Conservation (phyloP, 1,284 basidiomycete genomes). For the Clitocybe nebularis region DNA sequence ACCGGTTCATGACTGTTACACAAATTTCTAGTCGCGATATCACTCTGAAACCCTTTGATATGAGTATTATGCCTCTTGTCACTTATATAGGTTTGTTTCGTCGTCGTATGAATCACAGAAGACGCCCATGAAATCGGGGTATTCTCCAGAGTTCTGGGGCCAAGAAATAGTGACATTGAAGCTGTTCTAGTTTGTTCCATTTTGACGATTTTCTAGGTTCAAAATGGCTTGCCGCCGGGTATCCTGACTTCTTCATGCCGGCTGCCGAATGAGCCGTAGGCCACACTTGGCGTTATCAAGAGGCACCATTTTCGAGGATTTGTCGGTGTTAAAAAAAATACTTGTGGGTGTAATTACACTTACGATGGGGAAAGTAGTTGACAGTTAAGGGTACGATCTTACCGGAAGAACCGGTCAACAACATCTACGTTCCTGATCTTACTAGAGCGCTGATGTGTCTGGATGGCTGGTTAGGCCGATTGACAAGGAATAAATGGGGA, state of each 20-base stretch:
- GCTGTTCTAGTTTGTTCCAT: slow-evolving; percentile 32
- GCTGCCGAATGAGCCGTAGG: slow-evolving; percentile 27
- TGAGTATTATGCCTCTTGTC: slow-evolving; percentile 29
- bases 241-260: slow-evolving; percentile 37
- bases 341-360: slow-evolving; percentile 28
- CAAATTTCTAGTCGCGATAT: slow-evolving; percentile 28
- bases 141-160: slow-evolving; percentile 31
- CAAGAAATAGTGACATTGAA: slow-evolving; percentile 34
- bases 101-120: slow-evolving; percentile 33
- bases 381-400: slow-evolving; percentile 15
- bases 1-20: slow-evolving; percentile 29
- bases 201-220: slow-evolving; percentile 28
- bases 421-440: slow-evolving; percentile 2
- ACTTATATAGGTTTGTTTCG: slow-evolving; percentile 29
- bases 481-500: no score
- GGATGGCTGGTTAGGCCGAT: no score
- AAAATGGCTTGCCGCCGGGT: slow-evolving; percentile 36
- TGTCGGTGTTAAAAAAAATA: slow-evolving; percentile 36
- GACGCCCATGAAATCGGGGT: slow-evolving; percentile 35
- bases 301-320: slow-evolving; percentile 26
- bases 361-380: slow-evolving; percentile 15
- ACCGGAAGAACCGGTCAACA: slow-evolving; percentile 2
- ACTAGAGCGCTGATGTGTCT: no score
- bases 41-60: slow-evolving; percentile 27
- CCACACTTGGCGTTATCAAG: slow-evolving; percentile 29